phyloP scores from a whole-genome alignment of 2,329 filamentous ascomycete species.

The Colletotrichum shisoi region DNA sequence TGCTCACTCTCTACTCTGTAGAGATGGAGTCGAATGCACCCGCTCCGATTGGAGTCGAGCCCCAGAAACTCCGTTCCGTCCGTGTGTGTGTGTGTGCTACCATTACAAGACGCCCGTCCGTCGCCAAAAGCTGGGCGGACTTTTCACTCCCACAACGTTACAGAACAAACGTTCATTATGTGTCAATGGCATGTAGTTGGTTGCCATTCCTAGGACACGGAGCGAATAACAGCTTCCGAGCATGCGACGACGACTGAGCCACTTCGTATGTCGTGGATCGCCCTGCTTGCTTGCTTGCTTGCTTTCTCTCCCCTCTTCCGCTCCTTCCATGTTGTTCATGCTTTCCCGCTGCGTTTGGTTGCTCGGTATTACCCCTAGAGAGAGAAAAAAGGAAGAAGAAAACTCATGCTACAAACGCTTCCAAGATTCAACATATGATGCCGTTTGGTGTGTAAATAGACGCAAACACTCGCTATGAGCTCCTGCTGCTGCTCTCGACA shows the following conservation, averaged over 20 bases:
- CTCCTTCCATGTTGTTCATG: not conserved
- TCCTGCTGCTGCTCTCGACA: not conserved
- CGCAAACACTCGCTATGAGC: not conserved
- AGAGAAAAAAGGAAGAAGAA: not conserved
- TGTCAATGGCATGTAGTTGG: not conserved
- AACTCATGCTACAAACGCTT: not conserved
- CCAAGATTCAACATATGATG: not conserved
- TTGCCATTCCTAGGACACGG: constrained; percentile 1
- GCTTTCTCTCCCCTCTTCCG: not conserved
- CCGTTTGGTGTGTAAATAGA: constrained; percentile 5
- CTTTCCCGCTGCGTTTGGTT: constrained; percentile 5
- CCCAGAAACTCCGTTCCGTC: not conserved
- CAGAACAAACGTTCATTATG: not conserved
- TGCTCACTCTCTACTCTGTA: not conserved
- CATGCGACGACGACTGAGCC: constrained; percentile 11
- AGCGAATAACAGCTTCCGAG: not conserved
- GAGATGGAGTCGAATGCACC: not conserved
- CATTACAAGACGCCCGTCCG: constrained; percentile 15
- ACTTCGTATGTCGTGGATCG: not conserved
- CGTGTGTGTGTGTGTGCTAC: not conserved
- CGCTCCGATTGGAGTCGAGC: constrained; percentile 4
- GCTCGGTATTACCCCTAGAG: not conserved
- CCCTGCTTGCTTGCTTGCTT: not conserved
- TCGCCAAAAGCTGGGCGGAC: constrained; percentile 15
- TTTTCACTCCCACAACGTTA: not conserved